phyloP scores from a whole-genome alignment of 78 protist species.

The Ministeria vibrans region DNA sequence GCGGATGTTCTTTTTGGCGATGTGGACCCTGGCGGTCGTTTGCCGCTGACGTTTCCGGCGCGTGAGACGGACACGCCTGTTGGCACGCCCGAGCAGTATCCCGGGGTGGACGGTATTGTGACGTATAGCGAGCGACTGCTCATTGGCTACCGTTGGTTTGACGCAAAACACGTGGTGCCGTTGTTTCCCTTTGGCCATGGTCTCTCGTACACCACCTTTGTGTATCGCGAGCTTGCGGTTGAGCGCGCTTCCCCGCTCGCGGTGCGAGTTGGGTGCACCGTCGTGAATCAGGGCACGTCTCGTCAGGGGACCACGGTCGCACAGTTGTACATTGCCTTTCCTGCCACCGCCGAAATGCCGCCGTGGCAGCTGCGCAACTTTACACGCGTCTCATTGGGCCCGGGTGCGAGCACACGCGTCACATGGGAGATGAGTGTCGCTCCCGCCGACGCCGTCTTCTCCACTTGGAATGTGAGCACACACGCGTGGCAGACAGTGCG shows the following conservation, averaged over 20 bases:
- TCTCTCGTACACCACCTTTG: slow-evolving; percentile 6
- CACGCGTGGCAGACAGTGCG: too few species aligned
- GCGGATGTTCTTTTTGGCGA: slow-evolving; percentile 6
- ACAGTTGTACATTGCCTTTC: slow-evolving; percentile 4
- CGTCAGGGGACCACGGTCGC: not conserved
- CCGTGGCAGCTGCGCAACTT: slow-evolving; percentile 13
- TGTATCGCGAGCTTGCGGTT: not conserved
- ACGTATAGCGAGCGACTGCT: slow-evolving; percentile 19
- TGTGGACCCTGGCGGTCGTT: slow-evolving; percentile 2
- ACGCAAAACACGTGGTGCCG: slow-evolving; percentile 4
- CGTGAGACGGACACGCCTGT: not conserved
- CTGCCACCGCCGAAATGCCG: slow-evolving; percentile 2
- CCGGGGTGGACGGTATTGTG: not conserved
- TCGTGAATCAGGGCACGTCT: not conserved
- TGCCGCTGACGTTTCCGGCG: slow-evolving; percentile 17
- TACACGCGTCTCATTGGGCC: not conserved
- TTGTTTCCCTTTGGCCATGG: slow-evolving; percentile 46
- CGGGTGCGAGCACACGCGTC: not conserved
- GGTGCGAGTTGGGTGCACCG: not conserved
- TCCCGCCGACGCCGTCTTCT: too few species aligned
- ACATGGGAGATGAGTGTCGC: too few species aligned
- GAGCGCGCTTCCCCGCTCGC: not conserved
- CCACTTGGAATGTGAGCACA: too few species aligned
- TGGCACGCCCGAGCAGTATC: slow-evolving; percentile 11
- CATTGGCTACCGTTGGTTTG: slow-evolving; percentile 39